Base-by-base conservation (phyloP, 495 filamentous ascomycete genomes). In the Lasiosphaeriaceae sp. region DNA sequence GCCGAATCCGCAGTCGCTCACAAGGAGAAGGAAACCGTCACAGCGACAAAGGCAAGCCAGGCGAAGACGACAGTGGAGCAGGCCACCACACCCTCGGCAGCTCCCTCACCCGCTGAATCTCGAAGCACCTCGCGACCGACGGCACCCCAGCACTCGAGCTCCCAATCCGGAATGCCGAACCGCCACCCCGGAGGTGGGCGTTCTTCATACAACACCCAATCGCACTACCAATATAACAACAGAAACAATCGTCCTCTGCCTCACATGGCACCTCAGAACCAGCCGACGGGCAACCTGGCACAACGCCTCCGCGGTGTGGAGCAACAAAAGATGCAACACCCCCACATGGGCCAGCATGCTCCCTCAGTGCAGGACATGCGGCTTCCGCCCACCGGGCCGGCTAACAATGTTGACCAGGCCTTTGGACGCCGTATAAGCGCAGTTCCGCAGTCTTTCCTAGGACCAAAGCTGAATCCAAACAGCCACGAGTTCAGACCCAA, bases 401-500 rank as follows among this genome's bases (percentile, higher is more conserved):
- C 80, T 11, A 80, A 74, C 62, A 61, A 58, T 47, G 63, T 68
- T 17, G 79, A 81, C 53, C 68, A 73, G n/a, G 58, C 68, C 35
- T 80, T 73, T 60, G 65, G 66, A 3, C 75, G 78, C 44, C 78
- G 80, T 14, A 72, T 75, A 21, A 76, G 77, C 50, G 74, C 70
- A 22, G 66, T 71, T 11, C 63, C 72, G 16, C 70, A 62, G 24
- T 75, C 78, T 17, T 75, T 71, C 52, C 73, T 79, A 45, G 80
- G 83, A 11, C 78, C 78, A 23, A 87, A 90, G 67, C 82, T 96
- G 73, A 95, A 96, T 61, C 90, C 89, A 2, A 86, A 84, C 49
- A 92, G 87, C 29, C 79, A 84, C 63, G 91, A 95, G 64, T 96
- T 96, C 73, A 83, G 86, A 60, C 90, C 90, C 3, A 92, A 86